Evolutionary conservation across 2,329 filamentous ascomycete species (phyloP).

Genomic region (Fusarium tjaetaba): DNA sequence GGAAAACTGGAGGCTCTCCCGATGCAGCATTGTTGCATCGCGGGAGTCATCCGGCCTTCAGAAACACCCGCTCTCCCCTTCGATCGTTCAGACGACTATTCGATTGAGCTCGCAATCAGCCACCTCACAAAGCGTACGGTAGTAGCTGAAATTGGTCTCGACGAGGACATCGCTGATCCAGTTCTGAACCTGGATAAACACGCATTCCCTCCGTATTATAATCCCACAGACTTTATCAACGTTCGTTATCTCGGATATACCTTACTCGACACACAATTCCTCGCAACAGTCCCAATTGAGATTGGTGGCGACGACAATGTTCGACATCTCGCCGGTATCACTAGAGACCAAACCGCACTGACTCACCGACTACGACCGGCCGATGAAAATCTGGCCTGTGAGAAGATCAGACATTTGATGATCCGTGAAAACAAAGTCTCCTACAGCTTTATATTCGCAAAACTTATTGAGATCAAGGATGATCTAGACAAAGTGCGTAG

Average conservation of each 20-base stretch:
- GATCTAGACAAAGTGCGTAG: not conserved
- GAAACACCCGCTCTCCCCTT: not conserved
- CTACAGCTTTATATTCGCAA: not conserved
- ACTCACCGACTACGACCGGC: not conserved
- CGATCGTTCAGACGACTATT: not conserved
- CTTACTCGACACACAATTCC: not conserved
- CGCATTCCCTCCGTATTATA: not conserved
- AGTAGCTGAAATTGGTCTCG: not conserved
- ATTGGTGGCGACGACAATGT: not conserved
- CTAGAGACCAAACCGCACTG: not conserved
- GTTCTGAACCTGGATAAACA: not conserved
- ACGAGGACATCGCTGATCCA: not conserved
- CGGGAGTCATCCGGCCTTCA: not conserved
- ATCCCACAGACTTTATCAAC: not conserved
- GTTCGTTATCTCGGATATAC: not conserved
- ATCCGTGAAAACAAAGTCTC: not conserved
- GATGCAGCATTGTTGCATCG: not conserved
- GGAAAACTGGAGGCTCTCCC: not conserved
- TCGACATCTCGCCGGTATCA: not conserved
- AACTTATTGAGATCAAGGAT: fast-evolving
- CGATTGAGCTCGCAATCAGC: not conserved
- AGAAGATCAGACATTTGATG: not conserved
- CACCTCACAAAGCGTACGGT: not conserved
- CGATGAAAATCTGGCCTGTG: not conserved
- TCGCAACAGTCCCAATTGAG: not conserved